Base-by-base conservation (phyloP, 805 yeast genomes). In the Barnettozyma vustinii region DNA sequence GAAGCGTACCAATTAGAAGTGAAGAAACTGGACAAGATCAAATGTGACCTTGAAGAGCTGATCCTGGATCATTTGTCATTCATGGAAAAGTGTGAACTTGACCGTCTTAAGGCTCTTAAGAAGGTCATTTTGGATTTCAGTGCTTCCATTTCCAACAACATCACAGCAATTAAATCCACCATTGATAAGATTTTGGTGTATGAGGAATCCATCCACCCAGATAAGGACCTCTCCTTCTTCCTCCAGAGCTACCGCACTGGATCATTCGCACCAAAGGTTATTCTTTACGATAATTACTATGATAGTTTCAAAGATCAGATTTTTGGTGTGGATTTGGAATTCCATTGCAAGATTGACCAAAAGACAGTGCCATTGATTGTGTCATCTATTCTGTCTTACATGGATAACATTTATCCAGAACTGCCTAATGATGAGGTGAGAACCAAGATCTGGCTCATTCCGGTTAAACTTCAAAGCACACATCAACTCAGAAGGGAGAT, bases 51-150 rank as follows among this genome's bases (percentile, higher is more conserved):
- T 42, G 96, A 89, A 64, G 92, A 85, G 59, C 62, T 76, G 32
- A 72, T 84, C 49, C 76, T 84, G 63, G 91, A 84, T 56, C 91
- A 86, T 60, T 69, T 84, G 45, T 67, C 81, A 20, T 87, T 84
- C 62, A 80, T 88, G 87, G 92, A 87, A 62, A 77, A 82, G 57
- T 87, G 94, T 68, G 96, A 88, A 66, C 64, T 78, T 33, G 95
- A 88, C 66, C 75, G 96, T 54, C 70, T 86, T 51, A 74, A 76
- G 54, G 94, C 94, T 0, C 69, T 88, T 52, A 87, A 87, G 63
- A 83, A 85, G 51, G 91, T 83, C 1, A 76, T 85, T 10, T 72
- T 80, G 46, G 96, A 87, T 62, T 86, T 85, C 56, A 69, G 85
- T 20, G 80, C 88, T 0, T 74, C 84, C 2, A 71, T 86, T 33